A percentile compares a stretch with the other conserved stretches of the same genome.
Evolutionary conservation across 192 early-diverging fungal species (phyloP).

Genomic region (Jimgerdemannia flammicorona): DNA sequence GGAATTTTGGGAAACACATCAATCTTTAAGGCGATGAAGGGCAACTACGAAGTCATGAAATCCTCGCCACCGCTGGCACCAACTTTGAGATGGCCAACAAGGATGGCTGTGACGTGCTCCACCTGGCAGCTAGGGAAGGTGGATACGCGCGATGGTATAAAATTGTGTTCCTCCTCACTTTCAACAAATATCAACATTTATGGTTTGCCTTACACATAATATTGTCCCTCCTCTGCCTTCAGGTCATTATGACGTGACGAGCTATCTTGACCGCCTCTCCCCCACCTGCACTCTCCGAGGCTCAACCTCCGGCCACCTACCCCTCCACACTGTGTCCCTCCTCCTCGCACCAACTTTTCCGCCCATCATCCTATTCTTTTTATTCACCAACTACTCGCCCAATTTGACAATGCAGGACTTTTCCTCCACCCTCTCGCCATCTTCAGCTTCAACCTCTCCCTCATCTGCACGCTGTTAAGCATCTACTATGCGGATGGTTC

Average conservation of each 20-base stretch:
- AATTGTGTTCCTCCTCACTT: no score
- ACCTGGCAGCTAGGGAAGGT: constrained; percentile 42
- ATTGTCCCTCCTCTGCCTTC: no score
- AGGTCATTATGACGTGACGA: constrained; percentile 24
- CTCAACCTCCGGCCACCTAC: constrained; percentile 35
- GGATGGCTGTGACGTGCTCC: constrained; percentile 37
- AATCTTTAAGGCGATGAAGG: constrained; percentile 28
- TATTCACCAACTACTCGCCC: constrained; percentile 20
- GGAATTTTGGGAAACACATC: no score
- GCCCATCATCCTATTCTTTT: constrained; percentile 7
- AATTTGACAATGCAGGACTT: constrained; percentile 30
- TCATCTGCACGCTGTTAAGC: constrained; percentile 17
- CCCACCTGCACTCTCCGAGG: constrained; percentile 14
- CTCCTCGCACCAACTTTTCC: background rate
- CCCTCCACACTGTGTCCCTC: constrained; percentile 32
- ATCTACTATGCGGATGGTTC: constrained; percentile 19
- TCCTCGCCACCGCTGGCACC: constrained; percentile 17
- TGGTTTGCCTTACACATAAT: no score
- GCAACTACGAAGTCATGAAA: constrained; percentile 21
- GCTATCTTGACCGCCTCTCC: constrained; percentile 10
- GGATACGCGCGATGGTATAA: no score
- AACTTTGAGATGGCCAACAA: constrained; percentile 24
- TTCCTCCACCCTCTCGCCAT: constrained; percentile 28
- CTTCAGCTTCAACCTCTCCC: constrained; percentile 17
- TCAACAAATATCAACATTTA: no score